A percentile compares a stretch with the other conserved stretches of the same genome.
Evolutionary conservation across 129 eudicot genomes (phyloP).

Genomic region (Sambucus nigra): DNA sequence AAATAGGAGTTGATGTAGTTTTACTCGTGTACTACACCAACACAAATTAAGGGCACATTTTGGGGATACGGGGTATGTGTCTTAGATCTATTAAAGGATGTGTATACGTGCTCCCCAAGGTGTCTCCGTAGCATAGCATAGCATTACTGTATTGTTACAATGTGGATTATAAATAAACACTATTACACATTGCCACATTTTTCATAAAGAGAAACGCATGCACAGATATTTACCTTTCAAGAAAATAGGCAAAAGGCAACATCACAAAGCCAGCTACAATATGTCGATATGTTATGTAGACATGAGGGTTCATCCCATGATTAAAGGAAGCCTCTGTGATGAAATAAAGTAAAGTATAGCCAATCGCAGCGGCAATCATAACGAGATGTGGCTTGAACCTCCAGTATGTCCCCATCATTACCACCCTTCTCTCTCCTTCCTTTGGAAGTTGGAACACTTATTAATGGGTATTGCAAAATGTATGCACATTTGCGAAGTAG

Average conservation of each 20-base stretch:
- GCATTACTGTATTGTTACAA: too few relatives aligned
- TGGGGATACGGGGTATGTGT: too few relatives aligned
- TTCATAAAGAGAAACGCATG: too few relatives aligned
- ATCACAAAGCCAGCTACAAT: conserved; percentile 37
- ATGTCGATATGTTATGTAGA: conserved; percentile 59
- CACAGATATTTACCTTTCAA: conserved; percentile 70
- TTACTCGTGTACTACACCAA: too few relatives aligned
- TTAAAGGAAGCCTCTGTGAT: conserved; percentile 66
- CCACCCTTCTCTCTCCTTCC: neutral
- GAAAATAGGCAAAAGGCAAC: conserved; percentile 63
- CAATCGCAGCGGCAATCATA: conserved; percentile 47
- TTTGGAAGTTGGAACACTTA: neutral
- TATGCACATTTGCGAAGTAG: neutral
- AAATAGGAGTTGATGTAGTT: too few relatives aligned
- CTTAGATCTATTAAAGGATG: too few relatives aligned
- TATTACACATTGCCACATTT: too few relatives aligned
- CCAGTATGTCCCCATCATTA: conserved; percentile 6
- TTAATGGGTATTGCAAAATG: neutral
- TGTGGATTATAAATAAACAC: too few relatives aligned
- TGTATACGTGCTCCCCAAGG: too few relatives aligned
- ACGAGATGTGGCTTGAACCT: conserved; percentile 52
- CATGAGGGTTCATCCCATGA: conserved; percentile 67
- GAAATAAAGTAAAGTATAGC: conserved; percentile 50
- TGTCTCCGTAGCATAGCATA: too few relatives aligned
- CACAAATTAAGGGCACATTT: too few relatives aligned